A percentile compares a stretch with the other conserved stretches of the same genome.
Evolutionary conservation across 2,329 filamentous ascomycete genomes (phyloP).

Genomic region (Didymella keratinophila): DNA sequence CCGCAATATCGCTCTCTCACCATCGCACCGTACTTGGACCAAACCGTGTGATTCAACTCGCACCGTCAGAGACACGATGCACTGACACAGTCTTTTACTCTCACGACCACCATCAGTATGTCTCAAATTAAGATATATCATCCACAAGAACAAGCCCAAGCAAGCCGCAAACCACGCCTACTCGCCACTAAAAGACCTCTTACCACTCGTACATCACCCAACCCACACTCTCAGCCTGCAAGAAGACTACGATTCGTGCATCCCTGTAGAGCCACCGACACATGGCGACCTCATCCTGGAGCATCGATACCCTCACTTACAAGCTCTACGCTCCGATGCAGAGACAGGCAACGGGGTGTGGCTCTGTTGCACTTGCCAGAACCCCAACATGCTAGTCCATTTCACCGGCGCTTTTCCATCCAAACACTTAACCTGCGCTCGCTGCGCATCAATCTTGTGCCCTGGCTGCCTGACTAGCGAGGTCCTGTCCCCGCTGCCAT

Average conservation of each 20-base stretch:
- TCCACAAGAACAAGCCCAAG: too few species aligned
- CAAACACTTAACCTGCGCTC: constrained; percentile 21
- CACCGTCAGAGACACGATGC: neutral
- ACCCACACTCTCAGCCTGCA: constrained; percentile 3
- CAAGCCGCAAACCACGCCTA: neutral
- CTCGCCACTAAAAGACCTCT: constrained; percentile 2
- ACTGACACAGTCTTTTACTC: neutral
- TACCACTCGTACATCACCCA: too few species aligned
- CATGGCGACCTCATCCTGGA: constrained; percentile 20
- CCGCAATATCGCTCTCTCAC: neutral
- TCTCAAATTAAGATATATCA: neutral
- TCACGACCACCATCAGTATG: neutral
- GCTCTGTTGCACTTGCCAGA: constrained; percentile 26
- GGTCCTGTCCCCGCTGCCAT: constrained; percentile 23
- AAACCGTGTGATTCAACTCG: neutral
- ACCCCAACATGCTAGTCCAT: constrained; percentile 28
- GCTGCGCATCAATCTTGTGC: constrained; percentile 17
- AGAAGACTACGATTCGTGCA: constrained; percentile 12
- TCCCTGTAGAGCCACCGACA: constrained; percentile 21
- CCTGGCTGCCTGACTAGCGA: constrained; percentile 21
- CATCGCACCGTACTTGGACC: neutral
- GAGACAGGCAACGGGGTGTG: constrained; percentile 29
- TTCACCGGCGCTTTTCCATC: constrained; percentile 24
- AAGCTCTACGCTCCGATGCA: constrained; percentile 22
- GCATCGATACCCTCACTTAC: constrained; percentile 23